phyloP scores from a whole-genome alignment of 1,139 yeast genomes.

The Geotrichum reessii region DNA sequence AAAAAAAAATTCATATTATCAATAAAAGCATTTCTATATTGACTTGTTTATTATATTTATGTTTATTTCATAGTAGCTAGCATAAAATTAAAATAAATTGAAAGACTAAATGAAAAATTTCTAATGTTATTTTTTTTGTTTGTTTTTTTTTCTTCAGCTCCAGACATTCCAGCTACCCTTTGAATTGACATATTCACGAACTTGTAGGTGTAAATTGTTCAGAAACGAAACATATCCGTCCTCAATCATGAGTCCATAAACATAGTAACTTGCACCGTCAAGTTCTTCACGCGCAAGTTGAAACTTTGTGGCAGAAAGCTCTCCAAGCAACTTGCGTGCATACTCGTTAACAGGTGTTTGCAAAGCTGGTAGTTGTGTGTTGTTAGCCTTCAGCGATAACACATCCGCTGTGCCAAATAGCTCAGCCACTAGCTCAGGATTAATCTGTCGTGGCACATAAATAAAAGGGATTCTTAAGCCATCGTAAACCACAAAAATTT shows the following conservation, averaged over 20 bases:
- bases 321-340: neutral
- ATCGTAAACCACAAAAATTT: neutral
- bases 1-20: neutral
- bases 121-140: too few relatives aligned
- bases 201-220: conserved; percentile 25
- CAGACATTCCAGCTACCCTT: neutral
- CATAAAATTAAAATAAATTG: neutral
- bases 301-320: conserved; percentile 37
- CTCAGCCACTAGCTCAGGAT: neutral
- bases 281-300: conserved; percentile 60
- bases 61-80: neutral
- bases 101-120: too few relatives aligned
- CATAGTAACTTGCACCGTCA: conserved; percentile 56
- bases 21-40: neutral
- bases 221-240: conserved; percentile 41
- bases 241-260: conserved; percentile 62
- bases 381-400: neutral
- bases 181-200: conserved; percentile 23
- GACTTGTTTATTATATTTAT: neutral
- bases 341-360: neutral
- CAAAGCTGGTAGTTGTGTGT: neutral
- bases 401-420: neutral
- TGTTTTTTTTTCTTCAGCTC: neutral
- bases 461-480: neutral
- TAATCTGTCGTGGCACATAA: neutral